Conservation (phyloP, 805 yeast species). For the Saccharomycopsis fodiens region DNA sequence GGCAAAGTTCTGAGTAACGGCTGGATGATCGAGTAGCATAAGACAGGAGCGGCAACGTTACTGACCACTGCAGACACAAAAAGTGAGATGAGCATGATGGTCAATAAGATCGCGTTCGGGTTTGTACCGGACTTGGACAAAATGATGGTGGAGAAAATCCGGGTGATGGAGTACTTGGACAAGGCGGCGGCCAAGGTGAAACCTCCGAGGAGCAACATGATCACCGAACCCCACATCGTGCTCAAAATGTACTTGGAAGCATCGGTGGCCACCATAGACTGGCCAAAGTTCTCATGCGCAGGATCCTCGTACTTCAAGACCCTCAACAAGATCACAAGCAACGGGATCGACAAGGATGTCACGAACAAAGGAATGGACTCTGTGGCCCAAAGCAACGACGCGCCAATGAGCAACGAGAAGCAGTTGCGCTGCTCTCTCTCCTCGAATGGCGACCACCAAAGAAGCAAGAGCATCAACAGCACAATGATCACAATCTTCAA, state of each 20-base stretch:
- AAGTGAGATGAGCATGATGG: constrained; percentile 82
- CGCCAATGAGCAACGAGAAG: constrained; percentile 71
- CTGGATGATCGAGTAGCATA: constrained; percentile 85
- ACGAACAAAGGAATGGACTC: constrained; percentile 90
- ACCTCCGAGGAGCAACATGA: constrained; percentile 86
- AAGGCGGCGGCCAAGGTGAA: constrained; percentile 92
- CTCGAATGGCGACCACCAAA: constrained; percentile 45
- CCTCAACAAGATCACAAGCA: constrained; percentile 64
- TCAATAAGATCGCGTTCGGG: constrained; percentile 68
- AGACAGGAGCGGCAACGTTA: constrained; percentile 95
- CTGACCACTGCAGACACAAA: constrained; percentile 93
- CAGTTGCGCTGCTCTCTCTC: constrained; percentile 65
- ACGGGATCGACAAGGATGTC: constrained; percentile 81
- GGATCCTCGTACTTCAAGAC: constrained; percentile 49
- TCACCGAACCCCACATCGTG: constrained; percentile 93
- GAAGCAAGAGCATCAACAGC: constrained; percentile 37
- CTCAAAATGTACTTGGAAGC: constrained; percentile 71
- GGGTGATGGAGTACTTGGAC: constrained; percentile 86
- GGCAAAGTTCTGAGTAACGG: constrained; percentile 83
- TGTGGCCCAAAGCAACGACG: constrained; percentile 92
- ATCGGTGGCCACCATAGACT: constrained; percentile 50
- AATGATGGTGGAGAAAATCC: constrained; percentile 74
- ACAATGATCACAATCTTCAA: constrained; percentile 4
- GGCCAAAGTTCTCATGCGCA: constrained; percentile 22
- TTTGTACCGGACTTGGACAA: constrained; percentile 79